Base-by-base conservation (phyloP, 345 rosid species). In the Salix caprea region DNA sequence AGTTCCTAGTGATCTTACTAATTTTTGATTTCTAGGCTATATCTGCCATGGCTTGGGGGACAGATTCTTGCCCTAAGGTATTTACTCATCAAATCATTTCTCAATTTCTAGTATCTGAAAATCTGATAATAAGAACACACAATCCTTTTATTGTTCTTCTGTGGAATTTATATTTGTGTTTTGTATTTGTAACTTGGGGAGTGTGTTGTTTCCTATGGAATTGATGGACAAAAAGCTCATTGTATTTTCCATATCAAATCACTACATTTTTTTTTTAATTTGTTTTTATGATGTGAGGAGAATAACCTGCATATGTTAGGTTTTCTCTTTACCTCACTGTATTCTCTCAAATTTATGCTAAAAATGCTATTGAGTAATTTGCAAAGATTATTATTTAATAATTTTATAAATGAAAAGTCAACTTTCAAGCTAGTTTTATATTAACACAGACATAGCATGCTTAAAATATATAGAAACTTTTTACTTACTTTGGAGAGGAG, bases 21-120 rank as follows among this genome's bases (percentile, higher is more conserved):
- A 36, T 69, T 64, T 23, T 76, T 74, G 12, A 61, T 74, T 40
- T 83, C 72, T 85, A 94, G 98, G 98, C 98, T 52, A 86, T 94
- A 83, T 88, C 98, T 74, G 98, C 96, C 67, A 91, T 94, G 98
- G 97, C 96, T 67, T 94, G 98, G 98, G 98, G 98, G 30, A 92
- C 92, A 54, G 88, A 91, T 79, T 90, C 98, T 79, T 94, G 98
- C 84, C 98, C 97, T 4, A 94, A 91, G 97, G 98, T 94, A 87
- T 34, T 78, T 30, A 32, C 44, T 37, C 30, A 36, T 72, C 28
- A 52, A 10, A 60, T 24, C 46, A 9, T 39, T 65, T 9, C 16
- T 34, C 56, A 46, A 48, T 28, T 62, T 4, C 23, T 8, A 2
- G 44, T 58, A n/a, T 68, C 37, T 11, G 9, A 18, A 50, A 40